Evolutionary conservation across 2,329 filamentous ascomycete species (phyloP).

Genomic region (Colletotrichum shisoi): DNA sequence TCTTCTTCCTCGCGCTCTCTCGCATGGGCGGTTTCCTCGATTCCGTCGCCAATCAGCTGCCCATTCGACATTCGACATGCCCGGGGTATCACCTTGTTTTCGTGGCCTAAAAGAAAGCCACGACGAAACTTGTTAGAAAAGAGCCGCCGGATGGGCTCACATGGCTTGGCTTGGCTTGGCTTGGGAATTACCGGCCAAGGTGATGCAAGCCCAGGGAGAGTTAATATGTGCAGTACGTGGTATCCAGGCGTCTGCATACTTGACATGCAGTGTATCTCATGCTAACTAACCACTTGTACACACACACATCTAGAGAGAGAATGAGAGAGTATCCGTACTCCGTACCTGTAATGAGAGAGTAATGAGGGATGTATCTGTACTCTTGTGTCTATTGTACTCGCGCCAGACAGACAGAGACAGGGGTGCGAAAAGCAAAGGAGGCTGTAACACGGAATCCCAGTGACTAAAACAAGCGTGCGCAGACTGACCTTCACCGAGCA

Average conservation of each 20-base stretch:
- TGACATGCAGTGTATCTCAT: neutral
- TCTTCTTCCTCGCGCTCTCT: neutral
- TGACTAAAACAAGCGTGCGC: slow-evolving; percentile 6
- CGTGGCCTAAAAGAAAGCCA: neutral
- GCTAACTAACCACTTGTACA: neutral
- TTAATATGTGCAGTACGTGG: too few relatives aligned
- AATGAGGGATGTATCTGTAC: too few relatives aligned
- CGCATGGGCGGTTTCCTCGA: too few relatives aligned
- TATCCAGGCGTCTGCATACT: too few relatives aligned
- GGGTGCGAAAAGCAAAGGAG: neutral
- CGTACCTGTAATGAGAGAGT: too few relatives aligned
- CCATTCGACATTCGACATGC: neutral
- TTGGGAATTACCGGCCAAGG: too few relatives aligned
- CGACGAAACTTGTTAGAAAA: slow-evolving; percentile 6
- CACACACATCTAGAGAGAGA: neutral
- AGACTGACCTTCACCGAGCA: slow-evolving; percentile 21
- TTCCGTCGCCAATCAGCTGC: slow-evolving; percentile 3
- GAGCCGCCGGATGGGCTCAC: neutral
- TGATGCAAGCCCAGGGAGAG: neutral
- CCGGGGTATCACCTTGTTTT: slow-evolving; percentile 5
- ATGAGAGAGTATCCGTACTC: too few relatives aligned
- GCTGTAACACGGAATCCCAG: slow-evolving; percentile 1
- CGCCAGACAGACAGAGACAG: neutral
- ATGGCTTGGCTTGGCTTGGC: neutral
- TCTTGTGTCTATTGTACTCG: neutral